Evolutionary conservation across 371 early-diverging fungal species (phyloP).

Genomic region (Saksenaea oblongispora): DNA sequence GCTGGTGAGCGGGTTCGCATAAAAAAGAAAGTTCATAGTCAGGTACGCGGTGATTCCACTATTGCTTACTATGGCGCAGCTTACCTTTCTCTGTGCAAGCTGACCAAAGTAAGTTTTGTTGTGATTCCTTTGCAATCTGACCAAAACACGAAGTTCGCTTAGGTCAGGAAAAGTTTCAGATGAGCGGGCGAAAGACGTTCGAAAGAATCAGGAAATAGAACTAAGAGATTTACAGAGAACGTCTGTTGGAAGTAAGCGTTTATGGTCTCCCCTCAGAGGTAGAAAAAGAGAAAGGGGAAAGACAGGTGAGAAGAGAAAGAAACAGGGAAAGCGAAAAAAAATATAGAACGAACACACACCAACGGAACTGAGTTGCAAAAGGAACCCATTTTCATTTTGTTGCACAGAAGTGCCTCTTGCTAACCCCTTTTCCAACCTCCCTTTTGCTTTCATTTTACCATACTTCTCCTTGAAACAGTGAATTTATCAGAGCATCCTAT

Average conservation of each 20-base stretch:
- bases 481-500: not conserved
- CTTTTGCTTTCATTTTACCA: constrained; percentile 3
- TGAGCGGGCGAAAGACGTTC: not conserved
- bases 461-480: constrained; percentile 1
- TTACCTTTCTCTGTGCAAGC: not conserved
- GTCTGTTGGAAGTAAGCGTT: not conserved
- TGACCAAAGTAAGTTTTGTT: not conserved
- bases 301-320: not conserved
- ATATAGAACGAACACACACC: not conserved
- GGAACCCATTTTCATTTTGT: constrained; percentile 8
- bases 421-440: constrained; percentile 2
- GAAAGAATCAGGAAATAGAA: not conserved
- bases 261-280: not conserved
- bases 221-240: not conserved
- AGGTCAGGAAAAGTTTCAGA: constrained; percentile 2
- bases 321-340: not conserved
- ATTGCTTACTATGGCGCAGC: not conserved
- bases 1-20: not conserved
- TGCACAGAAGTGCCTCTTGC: not conserved
- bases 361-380: constrained; percentile 1
- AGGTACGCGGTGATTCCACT: not conserved
- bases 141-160: constrained; percentile 2
- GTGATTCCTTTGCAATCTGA: constrained; percentile 1
- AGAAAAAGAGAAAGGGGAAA: not conserved
- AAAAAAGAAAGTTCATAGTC: not conserved